These are phyloP conservation scores for Nigrospora osmanthi DNA, from an alignment of 2,329 filamentous ascomycete species.

Conservation along the genomic window DNA sequence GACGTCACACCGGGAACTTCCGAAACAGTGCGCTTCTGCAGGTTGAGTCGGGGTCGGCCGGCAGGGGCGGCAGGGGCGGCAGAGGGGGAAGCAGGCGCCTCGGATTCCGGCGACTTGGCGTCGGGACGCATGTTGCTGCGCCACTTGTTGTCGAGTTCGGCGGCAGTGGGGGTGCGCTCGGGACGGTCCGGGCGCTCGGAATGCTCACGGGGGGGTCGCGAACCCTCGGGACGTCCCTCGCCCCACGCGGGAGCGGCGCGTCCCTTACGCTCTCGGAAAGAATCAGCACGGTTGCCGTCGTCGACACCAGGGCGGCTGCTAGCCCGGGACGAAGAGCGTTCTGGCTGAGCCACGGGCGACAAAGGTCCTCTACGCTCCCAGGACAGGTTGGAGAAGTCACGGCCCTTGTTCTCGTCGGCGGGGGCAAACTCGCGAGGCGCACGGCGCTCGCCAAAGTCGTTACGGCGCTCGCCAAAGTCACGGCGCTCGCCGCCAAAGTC, in stretches of 20 bases:
- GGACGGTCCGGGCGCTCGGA: constrained; percentile 43
- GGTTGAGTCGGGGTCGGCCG: constrained; percentile 73
- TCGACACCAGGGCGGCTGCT: constrained; percentile 44
- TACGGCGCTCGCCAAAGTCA: constrained; percentile 19
- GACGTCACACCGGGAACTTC: constrained; percentile 50
- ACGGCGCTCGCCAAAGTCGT: constrained; percentile 57
- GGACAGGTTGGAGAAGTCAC: constrained; percentile 64
- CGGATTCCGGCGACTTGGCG: constrained; percentile 58
- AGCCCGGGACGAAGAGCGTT: constrained; percentile 44
- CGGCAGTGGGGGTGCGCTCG: constrained; percentile 72
- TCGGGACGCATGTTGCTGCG: constrained; percentile 88
- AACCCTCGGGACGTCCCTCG: constrained; percentile 66
- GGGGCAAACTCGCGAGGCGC: constrained; percentile 39
- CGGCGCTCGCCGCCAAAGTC: constrained; percentile 15
- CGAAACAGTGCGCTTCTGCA: constrained; percentile 84
- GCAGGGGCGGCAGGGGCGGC: constrained; percentile 39
- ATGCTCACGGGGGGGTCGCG: constrained; percentile 61
- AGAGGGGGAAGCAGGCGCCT: constrained; percentile 67
- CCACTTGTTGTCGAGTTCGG: constrained; percentile 92
- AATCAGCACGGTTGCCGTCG: constrained; percentile 52
- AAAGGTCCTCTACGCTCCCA: constrained; percentile 95
- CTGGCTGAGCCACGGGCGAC: constrained; percentile 55
- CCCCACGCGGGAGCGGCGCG: constrained; percentile 72
- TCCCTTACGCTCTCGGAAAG: constrained; percentile 53
- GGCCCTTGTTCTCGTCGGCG: constrained; percentile 65